These are phyloP conservation scores for Physaria fendleri DNA, from an alignment of 345 rosid genomes.

Conservation along the genomic window DNA sequence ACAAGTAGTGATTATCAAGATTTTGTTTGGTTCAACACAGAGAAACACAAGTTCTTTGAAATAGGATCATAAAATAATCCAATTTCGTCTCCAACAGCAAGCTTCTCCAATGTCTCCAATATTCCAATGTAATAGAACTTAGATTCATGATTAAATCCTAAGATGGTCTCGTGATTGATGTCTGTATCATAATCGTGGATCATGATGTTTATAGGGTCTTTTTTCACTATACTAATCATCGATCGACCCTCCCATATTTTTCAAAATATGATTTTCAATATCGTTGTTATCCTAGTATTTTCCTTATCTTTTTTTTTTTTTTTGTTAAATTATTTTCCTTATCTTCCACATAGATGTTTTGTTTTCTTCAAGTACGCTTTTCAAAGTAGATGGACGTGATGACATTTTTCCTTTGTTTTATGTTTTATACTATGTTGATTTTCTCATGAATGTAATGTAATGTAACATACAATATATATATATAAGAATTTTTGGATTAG, in stretches of 20 bases:
- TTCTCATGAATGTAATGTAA: background rate
- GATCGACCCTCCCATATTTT: background rate
- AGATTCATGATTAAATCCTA: background rate
- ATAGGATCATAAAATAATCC: constrained; percentile 13
- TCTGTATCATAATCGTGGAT: constrained; percentile 16
- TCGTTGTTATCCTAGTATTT: no score
- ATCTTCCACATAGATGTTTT: constrained; percentile 14
- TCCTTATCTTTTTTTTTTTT: constrained; percentile 11
- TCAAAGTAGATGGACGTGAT: background rate
- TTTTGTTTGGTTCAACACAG: constrained; percentile 12
- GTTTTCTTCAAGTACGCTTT: background rate
- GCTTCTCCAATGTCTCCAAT: background rate
- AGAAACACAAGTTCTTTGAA: constrained; percentile 7
- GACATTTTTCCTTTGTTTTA: background rate
- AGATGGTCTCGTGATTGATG: background rate
- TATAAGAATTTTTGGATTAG: background rate
- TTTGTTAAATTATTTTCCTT: background rate
- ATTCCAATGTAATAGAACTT: background rate
- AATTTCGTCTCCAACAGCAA: constrained; percentile 11
- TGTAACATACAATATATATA: background rate
- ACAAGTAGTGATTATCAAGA: background rate
- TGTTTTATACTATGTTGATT: background rate
- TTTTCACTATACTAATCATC: background rate
- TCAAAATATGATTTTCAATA: background rate
- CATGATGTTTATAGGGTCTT: constrained; percentile 1